Conservation (phyloP, 768 basidiomycete species). For the Myochromella boudieri region DNA sequence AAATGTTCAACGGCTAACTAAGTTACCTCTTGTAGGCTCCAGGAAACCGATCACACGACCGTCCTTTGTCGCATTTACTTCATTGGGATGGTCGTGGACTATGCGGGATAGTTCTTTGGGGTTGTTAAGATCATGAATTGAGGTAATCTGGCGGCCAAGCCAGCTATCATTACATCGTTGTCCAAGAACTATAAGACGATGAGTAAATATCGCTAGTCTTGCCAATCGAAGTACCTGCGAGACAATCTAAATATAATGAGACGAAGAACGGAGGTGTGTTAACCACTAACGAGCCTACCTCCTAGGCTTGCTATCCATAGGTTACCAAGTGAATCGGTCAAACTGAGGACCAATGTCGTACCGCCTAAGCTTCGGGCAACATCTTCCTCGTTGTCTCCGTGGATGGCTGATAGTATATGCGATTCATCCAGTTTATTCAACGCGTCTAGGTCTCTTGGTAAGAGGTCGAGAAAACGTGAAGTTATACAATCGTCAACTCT, state of each 20-base stretch:
- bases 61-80: slow-evolving; percentile 39
- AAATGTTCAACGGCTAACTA: background rate
- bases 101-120: slow-evolving; percentile 39
- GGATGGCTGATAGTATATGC: background rate
- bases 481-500: slow-evolving; percentile 42
- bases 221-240: slow-evolving; percentile 12
- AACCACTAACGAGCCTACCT: slow-evolving; percentile 45
- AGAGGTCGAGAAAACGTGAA: slow-evolving; percentile 41
- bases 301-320: slow-evolving; percentile 60
- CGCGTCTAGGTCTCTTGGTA: slow-evolving; percentile 31
- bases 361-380: slow-evolving; percentile 47
- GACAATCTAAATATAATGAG: slow-evolving; percentile 14
- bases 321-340: slow-evolving; percentile 47
- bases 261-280: background rate
- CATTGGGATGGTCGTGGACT: slow-evolving; percentile 45
- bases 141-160: slow-evolving; percentile 39
- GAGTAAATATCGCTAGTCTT: background rate
- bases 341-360: slow-evolving; percentile 50
- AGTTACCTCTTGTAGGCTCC: slow-evolving; percentile 55
- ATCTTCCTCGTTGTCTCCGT: slow-evolving; percentile 4
- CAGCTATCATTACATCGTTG: slow-evolving; percentile 32
- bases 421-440: slow-evolving; percentile 10
- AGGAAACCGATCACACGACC: slow-evolving; percentile 53
- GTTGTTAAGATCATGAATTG: slow-evolving; percentile 51
- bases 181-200: slow-evolving; percentile 40